Evolutionary conservation across 1,284 basidiomycete genomes (phyloP), one percentile per base, ranked within the genome.

Genomic region (Tylopilus orsonianus): DNA sequence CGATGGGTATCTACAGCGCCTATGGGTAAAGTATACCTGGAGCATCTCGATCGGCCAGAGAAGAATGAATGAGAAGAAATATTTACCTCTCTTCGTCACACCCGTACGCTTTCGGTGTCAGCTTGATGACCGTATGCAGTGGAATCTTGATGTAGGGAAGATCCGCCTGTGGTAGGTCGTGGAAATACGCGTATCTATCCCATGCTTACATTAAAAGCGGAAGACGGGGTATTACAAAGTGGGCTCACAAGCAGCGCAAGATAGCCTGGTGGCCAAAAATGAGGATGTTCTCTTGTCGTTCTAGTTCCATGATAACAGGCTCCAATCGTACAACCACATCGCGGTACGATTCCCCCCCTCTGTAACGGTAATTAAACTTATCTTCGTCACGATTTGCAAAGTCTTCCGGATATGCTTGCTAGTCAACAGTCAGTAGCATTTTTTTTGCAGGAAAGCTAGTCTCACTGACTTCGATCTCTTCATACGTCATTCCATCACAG

Each of bases 401-500:
- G 69, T 99, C 97, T 57, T 99, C 97, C 0, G 97, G 97, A 65
- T 98, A 99, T 43, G 85, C 85, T 75, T 86, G 81, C 89, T 95
- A 43, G 41, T 22, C 19, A 24, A 46, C 22, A 20, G 35, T 59
- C 2, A 54, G 34, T 16, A 20, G 13, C 3, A 18, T 33, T 42
- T 14, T 16, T 8, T 35, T 10, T 18, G 8, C 33, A 8, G 1
- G 8, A 36, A 24, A 12, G 22, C 24, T 13, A 39, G 23, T 27
- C 39, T 22, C 32, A 62, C 71, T 42, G 46, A 90, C 92, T 77
- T 95, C 96, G 49, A 99, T 98, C 76, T 99, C 96, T 72, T 94
- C 89, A 65, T 99, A 99, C 1, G 97, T 99, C 97, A 99, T 99
- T 12, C 89, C 94, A 70, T 99, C 97, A 62, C 97, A 99, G 13